Percentiles rank a stretch among this genome's conserved stretches.
phyloP scores from a whole-genome alignment of 2,329 filamentous ascomycete genomes.

The Elsinoe australis region DNA sequence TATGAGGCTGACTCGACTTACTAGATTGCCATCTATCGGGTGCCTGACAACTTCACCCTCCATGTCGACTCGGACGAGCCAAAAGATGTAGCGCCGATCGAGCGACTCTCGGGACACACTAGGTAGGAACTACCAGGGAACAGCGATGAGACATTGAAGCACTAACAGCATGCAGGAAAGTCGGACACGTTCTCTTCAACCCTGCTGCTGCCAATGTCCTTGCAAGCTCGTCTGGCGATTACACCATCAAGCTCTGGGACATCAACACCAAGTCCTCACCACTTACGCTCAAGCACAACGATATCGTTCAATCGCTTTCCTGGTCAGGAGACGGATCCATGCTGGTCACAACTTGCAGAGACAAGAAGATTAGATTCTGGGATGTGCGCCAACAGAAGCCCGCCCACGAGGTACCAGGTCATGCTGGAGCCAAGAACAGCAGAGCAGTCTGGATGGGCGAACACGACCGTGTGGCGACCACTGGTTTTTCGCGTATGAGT shows the following conservation, averaged over 20 bases:
- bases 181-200: slow-evolving; percentile 97
- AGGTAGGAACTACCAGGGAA: slow-evolving; percentile 48
- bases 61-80: slow-evolving; percentile 78
- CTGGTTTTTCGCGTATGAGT: slow-evolving; percentile 97
- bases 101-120: slow-evolving; percentile 77
- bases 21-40: slow-evolving; percentile 83
- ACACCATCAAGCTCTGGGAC: slow-evolving; percentile 94
- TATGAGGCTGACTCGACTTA: slow-evolving; percentile 17
- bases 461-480: slow-evolving; percentile 90
- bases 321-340: slow-evolving; percentile 87
- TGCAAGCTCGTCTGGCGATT: slow-evolving; percentile 89
- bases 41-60: slow-evolving; percentile 79
- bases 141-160: neutral
- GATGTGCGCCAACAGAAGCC: slow-evolving; percentile 89
- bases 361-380: slow-evolving; percentile 98
- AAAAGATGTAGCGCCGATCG: slow-evolving; percentile 69
- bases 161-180: slow-evolving; percentile 60
- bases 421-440: slow-evolving; percentile 94
- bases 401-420: slow-evolving; percentile 74
- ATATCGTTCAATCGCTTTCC: slow-evolving; percentile 90
- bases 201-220: slow-evolving; percentile 91
- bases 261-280: slow-evolving; percentile 67
- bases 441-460: slow-evolving; percentile 95
- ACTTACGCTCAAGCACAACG: slow-evolving; percentile 72
- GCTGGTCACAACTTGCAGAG: slow-evolving; percentile 85